Conservation (phyloP, 176 grass and related monocot genomes). For the Microstegium vimineum region DNA sequence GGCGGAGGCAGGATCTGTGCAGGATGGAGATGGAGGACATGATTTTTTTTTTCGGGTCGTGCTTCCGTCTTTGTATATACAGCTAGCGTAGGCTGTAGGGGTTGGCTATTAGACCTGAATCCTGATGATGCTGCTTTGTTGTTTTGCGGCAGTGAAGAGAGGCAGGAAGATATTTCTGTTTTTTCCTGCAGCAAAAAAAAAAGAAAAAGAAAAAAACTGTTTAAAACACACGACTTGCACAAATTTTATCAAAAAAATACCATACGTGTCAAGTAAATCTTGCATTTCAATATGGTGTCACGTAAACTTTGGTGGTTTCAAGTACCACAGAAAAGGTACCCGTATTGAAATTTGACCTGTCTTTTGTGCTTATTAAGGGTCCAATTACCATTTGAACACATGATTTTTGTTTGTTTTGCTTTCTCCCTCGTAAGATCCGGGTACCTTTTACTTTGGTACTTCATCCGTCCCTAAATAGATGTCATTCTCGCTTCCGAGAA, state of each 20-base stretch:
- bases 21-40: slow-evolving; percentile 58
- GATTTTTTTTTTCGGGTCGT: slow-evolving; percentile 23
- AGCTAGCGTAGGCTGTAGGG: background rate
- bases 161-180: slow-evolving; percentile 17
- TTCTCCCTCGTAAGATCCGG: background rate
- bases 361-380: background rate
- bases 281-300: background rate
- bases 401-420: background rate
- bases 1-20: slow-evolving; percentile 52
- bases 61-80: slow-evolving; percentile 28
- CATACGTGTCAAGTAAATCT: background rate
- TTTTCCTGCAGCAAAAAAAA: background rate
- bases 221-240: background rate
- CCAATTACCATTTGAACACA: background rate
- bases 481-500: no score
- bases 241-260: background rate
- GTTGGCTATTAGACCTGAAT: background rate
- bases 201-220: no score
- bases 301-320: background rate
- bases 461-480: no score
- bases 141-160: background rate
- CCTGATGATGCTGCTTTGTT: background rate
- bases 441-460: background rate
- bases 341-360: background rate
- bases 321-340: background rate